Evolutionary conservation across 2,329 filamentous ascomycete genomes (phyloP), one percentile per base, ranked within the genome.

Genomic region (Tolypocladium album): DNA sequence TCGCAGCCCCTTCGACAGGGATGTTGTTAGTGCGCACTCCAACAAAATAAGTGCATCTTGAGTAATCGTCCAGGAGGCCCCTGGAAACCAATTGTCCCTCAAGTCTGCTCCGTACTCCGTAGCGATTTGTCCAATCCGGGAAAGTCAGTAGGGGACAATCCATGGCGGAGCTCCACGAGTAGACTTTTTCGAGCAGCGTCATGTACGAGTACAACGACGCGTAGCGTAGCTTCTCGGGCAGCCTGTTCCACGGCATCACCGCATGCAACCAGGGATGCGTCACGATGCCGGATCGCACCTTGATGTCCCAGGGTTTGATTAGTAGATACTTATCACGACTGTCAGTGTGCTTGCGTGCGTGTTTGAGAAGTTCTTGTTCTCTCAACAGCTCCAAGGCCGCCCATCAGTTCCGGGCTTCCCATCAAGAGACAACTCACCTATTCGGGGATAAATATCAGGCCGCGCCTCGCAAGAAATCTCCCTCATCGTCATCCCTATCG

Each of bases 241-340:
- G 31, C 56, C 15, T 55, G 55, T 59, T 60, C 39, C 60, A 61
- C 62, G 57, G 60, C 60, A 57, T 58, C 60, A 60, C 53, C 38
- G 59, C 22, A 55, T 20, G 36, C 36, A 55, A 40, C 50, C 39
- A 40, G 42, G n/a, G 42, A 40, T 24, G 50, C 56, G 57, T 58
- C 55, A 58, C 38, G 56, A 58, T 59, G 59, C 56, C 61, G 59
- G 56, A 57, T n/a, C n/a, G 58, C 24, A 57, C 58, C 34, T 47
- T 34, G 36, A 47, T 38, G 53, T 50, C 55, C 40, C 39, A 36
- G 27, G 3, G 55, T 15, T 45, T 3, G 55, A 45, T 24, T 36
- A 43, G 50, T 36, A 55, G 50, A 34, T 38, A 55, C 31, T 39
- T 57, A 57, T 24, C 55, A 45, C 31, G 55, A 53, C 50, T 38